These are phyloP conservation scores for Eucalyptus urophylla DNA, from an alignment of 345 rosid genomes.

Conservation along the genomic window DNA sequence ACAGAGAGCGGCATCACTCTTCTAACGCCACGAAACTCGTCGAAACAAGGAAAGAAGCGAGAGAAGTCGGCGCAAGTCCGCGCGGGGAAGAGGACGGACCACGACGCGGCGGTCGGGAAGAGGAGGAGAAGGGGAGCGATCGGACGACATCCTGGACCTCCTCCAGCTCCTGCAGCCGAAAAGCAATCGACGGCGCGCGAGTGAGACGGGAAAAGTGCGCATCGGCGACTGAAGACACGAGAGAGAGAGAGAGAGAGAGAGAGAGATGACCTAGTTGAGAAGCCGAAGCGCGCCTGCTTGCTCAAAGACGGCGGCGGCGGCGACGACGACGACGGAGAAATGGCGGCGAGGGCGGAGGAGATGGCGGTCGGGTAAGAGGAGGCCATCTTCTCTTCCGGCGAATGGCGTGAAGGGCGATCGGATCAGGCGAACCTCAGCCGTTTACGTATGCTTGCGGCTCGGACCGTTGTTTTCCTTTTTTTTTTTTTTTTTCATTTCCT, in stretches of 20 bases:
- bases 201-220: background rate
- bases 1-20: background rate
- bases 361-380: background rate
- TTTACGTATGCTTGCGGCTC: accelerated
- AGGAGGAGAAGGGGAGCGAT: conserved; percentile 15
- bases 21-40: background rate
- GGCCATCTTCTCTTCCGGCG: background rate
- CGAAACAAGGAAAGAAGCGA: accelerated
- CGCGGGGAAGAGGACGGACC: conserved; percentile 8
- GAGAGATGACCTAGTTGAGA: background rate
- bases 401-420: background rate
- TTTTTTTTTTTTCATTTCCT: background rate
- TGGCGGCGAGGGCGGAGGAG: background rate
- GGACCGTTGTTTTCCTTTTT: accelerated
- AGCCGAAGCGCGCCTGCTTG: background rate
- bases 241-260: accelerated
- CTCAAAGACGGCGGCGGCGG: background rate
- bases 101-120: conserved; percentile 16
- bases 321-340: background rate
- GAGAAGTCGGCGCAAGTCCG: background rate
- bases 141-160: conserved; percentile 45
- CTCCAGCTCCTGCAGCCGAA: background rate
- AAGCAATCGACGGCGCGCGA: background rate
- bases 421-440: accelerated
- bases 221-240: background rate